Conservation (phyloP, 108 stramenopile genomes). For the Fragilariopsis cylindrus region DNA sequence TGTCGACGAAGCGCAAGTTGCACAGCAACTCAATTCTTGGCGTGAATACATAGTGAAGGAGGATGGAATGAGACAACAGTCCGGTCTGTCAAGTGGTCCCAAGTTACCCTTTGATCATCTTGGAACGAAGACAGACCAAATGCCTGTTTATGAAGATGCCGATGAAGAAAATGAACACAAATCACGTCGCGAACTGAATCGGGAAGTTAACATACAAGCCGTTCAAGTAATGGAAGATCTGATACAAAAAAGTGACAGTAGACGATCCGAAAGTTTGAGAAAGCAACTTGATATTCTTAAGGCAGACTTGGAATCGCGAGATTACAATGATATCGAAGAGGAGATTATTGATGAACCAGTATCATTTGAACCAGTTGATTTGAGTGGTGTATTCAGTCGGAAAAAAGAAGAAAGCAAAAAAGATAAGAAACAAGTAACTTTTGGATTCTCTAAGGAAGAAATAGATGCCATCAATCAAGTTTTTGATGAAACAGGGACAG, state of each 20-base stretch:
- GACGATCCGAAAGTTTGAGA: conserved; percentile 30
- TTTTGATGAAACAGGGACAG: conserved; percentile 5
- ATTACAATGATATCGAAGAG: conserved; percentile 41
- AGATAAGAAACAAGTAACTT: background rate
- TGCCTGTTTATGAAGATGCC: conserved; percentile 11
- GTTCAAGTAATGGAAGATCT: conserved; percentile 47
- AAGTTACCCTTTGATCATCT: conserved; percentile 48
- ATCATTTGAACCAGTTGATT: conserved; percentile 42
- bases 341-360: conserved; percentile 4
- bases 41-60: conserved; percentile 46
- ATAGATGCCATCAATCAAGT: conserved; percentile 17
- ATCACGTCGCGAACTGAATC: conserved; percentile 24
- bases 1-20: conserved; percentile 26
- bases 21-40: conserved; percentile 39
- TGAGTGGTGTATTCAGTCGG: conserved; percentile 36
- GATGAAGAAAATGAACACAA: conserved; percentile 1
- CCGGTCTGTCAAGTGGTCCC: conserved; percentile 33
- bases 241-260: conserved; percentile 27
- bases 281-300: conserved; percentile 37
- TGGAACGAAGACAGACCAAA: conserved; percentile 15
- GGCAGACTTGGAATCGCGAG: conserved; percentile 32
- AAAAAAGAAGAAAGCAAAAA: conserved; percentile 9
- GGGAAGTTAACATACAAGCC: conserved; percentile 46
- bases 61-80: conserved; percentile 32
- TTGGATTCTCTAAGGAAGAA: conserved; percentile 7